A percentile compares a stretch with the other conserved stretches of the same genome.
Conservation (phyloP, 768 basidiomycete species). For the Crucibulum laeve region DNA sequence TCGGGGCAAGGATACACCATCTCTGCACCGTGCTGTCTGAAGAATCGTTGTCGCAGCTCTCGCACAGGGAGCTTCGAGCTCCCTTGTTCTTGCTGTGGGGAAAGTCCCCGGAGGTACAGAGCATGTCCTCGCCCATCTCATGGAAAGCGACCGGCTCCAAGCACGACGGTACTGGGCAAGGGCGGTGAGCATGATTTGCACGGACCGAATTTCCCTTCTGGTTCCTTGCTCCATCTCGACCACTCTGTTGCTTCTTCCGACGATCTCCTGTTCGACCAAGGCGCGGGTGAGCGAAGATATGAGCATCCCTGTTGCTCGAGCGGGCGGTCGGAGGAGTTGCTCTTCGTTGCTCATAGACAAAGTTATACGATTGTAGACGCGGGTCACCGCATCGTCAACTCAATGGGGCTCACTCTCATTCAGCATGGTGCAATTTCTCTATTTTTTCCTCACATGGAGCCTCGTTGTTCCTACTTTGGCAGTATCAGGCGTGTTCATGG, state of each 20-base stretch:
- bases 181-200: conserved; percentile 47
- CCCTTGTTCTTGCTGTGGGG: conserved; percentile 70
- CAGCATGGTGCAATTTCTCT: conserved; percentile 38
- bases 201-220: conserved; percentile 12
- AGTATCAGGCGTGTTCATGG: conserved; percentile 4
- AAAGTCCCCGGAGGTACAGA: conserved; percentile 93
- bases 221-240: conserved; percentile 42
- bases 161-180: conserved; percentile 57
- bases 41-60: conserved; percentile 86
- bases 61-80: conserved; percentile 55
- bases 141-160: conserved; percentile 77
- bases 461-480: conserved; percentile 38
- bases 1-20: not conserved
- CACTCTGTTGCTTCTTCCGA: conserved; percentile 51
- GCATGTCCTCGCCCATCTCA: conserved; percentile 45
- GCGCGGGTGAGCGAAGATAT: conserved; percentile 68
- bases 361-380: conserved; percentile 80
- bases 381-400: conserved; percentile 52
- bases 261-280: conserved; percentile 30
- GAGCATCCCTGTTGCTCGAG: conserved; percentile 57
- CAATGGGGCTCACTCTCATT: conserved; percentile 91
- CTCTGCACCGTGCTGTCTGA: conserved; percentile 48
- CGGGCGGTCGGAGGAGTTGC: conserved; percentile 29
- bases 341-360: conserved; percentile 77
- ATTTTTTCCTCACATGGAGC: conserved; percentile 56